A percentile compares a stretch with the other conserved stretches of the same genome.
These are phyloP conservation scores for Lactuca sativa DNA, from an alignment of 129 eudicot species.

Conservation along the genomic window DNA sequence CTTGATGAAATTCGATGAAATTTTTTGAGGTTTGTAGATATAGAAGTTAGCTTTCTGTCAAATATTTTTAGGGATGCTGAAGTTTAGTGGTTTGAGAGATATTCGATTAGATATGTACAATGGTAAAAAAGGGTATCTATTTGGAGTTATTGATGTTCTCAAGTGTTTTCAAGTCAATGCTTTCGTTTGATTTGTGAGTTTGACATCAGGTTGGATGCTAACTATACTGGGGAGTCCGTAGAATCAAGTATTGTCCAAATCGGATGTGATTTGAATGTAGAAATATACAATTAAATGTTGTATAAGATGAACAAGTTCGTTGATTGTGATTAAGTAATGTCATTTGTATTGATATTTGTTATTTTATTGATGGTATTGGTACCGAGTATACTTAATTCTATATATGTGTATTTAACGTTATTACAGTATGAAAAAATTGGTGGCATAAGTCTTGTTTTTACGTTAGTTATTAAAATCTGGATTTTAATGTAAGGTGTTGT, in stretches of 20 bases:
- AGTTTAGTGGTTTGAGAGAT: constrained; percentile 37
- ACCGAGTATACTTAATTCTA: neutral
- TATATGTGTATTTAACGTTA: neutral
- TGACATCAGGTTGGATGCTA: constrained; percentile 11
- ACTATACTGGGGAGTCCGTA: constrained; percentile 24
- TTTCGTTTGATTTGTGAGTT: constrained; percentile 9
- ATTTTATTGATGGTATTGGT: neutral
- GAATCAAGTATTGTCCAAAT: constrained; percentile 23
- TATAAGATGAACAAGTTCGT: constrained; percentile 33
- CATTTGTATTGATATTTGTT: constrained; percentile 3
- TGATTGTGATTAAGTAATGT: neutral
- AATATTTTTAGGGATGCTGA: constrained; percentile 11
- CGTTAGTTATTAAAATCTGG: neutral
- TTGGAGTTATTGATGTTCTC: constrained; percentile 37
- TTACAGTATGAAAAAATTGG: neutral
- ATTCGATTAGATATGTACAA: constrained; percentile 34
- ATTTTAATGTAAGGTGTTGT: neutral
- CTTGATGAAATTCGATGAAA: constrained; percentile 32
- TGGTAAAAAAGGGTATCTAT: constrained; percentile 46
- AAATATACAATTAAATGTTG: constrained; percentile 2
- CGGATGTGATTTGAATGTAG: constrained; percentile 2
- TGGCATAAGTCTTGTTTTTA: neutral
- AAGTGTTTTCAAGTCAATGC: constrained; percentile 38
- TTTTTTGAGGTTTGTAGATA: constrained; percentile 33
- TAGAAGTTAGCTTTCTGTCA: constrained; percentile 56